These are phyloP conservation scores for Lentinula novae-zelandiae DNA, from an alignment of 1,284 basidiomycete species.

Conservation along the genomic window DNA sequence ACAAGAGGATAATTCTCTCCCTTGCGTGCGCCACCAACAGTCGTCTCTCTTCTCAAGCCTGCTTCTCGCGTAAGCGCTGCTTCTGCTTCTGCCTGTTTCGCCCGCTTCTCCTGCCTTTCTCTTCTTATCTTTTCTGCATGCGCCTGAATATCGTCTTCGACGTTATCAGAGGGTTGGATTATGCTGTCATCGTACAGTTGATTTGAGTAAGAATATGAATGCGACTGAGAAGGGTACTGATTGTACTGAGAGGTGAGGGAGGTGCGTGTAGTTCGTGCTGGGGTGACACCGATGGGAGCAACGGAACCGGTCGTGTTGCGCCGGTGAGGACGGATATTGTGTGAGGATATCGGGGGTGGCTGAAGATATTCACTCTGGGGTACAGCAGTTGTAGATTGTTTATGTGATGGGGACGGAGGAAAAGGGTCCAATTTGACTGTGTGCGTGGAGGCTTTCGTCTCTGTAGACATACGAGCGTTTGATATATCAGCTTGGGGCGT, in stretches of 20 bases:
- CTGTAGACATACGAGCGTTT: constrained; percentile 38
- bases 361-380: constrained; percentile 51
- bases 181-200: constrained; percentile 32
- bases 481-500: not conserved
- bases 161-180: constrained; percentile 43
- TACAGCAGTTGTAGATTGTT: constrained; percentile 13
- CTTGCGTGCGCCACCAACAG: constrained; percentile 18
- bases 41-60: constrained; percentile 22
- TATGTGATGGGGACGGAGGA: constrained; percentile 14
- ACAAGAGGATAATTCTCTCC: constrained; percentile 68
- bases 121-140: constrained; percentile 81
- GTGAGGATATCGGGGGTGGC: constrained; percentile 32
- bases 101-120: constrained; percentile 70
- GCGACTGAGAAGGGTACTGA: constrained; percentile 11
- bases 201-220: not conserved
- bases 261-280: not conserved
- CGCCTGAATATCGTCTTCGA: constrained; percentile 50
- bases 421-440: constrained; percentile 4
- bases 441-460: constrained; percentile 35
- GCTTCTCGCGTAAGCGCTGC: constrained; percentile 39
- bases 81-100: constrained; percentile 51
- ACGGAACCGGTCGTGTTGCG: constrained; percentile 35
- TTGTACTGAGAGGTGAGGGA: constrained; percentile 8
- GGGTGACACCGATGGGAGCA: not conserved
- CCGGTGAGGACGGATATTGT: constrained; percentile 37